A percentile compares a stretch with the other conserved stretches of the same genome.
These are phyloP conservation scores for Penicillium bovifimosum DNA, from an alignment of 495 filamentous ascomycete species.

Conservation along the genomic window DNA sequence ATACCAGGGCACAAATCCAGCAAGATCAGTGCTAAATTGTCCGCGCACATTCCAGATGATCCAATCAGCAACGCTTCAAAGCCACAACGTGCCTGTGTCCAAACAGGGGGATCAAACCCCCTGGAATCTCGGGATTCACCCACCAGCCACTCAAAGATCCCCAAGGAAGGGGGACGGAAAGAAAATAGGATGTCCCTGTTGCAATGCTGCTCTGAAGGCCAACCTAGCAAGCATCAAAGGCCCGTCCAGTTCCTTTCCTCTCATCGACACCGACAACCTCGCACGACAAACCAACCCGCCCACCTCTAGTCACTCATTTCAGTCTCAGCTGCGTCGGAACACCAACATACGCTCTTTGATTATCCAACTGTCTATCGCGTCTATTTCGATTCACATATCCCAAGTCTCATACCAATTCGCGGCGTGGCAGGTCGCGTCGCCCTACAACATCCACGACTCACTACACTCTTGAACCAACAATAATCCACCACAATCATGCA, in stretches of 20 bases:
- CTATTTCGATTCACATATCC: neutral
- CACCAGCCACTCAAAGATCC: neutral
- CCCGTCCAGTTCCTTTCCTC: neutral
- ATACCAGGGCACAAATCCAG: constrained; percentile 1
- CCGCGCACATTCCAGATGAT: constrained; percentile 5
- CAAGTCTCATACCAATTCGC: neutral
- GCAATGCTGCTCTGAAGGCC: no score
- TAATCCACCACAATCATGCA: constrained; percentile 6
- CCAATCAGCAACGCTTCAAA: neutral
- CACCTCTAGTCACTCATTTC: constrained; percentile 24
- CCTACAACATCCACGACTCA: neutral
- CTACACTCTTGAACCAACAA: neutral
- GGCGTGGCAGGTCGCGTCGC: neutral
- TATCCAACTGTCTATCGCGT: neutral
- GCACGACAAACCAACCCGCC: constrained; percentile 5
- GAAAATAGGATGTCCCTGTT: neutral
- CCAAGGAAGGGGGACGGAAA: constrained; percentile 6
- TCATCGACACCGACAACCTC: constrained; percentile 11
- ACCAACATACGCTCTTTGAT: constrained; percentile 4
- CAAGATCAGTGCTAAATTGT: neutral
- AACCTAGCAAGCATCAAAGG: no score
- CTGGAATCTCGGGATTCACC: constrained; percentile 9
- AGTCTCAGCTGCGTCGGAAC: neutral
- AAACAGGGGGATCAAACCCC: constrained; percentile 8
- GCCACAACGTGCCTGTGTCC: neutral